Evolutionary conservation across 495 filamentous ascomycete genomes (phyloP).

Genomic region (Niebla homalea): DNA sequence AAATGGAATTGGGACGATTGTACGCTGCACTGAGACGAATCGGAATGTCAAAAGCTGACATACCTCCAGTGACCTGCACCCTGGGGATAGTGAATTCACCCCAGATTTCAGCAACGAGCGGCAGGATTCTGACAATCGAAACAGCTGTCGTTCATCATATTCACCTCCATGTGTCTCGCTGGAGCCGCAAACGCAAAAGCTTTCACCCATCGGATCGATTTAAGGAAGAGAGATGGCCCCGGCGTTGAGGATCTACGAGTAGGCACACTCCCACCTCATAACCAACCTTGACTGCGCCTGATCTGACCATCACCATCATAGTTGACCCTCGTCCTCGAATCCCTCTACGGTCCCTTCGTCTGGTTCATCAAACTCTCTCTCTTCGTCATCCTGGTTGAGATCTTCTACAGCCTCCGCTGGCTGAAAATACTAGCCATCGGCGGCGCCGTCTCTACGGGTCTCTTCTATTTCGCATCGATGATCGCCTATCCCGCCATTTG

Average conservation of each 20-base stretch:
- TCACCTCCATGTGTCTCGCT: neutral
- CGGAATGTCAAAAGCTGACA: neutral
- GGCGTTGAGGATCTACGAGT: neutral
- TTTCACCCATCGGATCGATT: constrained; percentile 1
- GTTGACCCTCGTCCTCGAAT: constrained; percentile 11
- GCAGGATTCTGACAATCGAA: neutral
- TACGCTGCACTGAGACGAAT: neutral
- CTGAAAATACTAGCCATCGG: constrained; percentile 3
- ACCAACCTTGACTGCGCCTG: too few relatives aligned
- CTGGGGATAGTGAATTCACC: neutral
- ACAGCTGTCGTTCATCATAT: neutral
- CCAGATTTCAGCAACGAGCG: neutral
- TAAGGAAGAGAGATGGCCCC: neutral
- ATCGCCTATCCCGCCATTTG: constrained; percentile 2
- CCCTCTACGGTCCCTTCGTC: constrained; percentile 8
- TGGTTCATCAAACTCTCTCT: constrained; percentile 16
- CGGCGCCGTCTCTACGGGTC: constrained; percentile 7
- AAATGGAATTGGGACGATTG: constrained; percentile 12
- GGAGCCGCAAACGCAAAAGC: neutral
- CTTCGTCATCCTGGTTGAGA: constrained; percentile 10
- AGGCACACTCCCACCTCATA: neutral
- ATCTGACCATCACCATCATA: neutral
- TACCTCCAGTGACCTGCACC: constrained; percentile 3
- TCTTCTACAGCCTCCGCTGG: constrained; percentile 11
- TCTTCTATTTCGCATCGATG: constrained; percentile 8